A percentile compares a stretch with the other conserved stretches of the same genome.
These are phyloP conservation scores for Candida succiphila DNA, from an alignment of 805 yeast species.

Conservation along the genomic window DNA sequence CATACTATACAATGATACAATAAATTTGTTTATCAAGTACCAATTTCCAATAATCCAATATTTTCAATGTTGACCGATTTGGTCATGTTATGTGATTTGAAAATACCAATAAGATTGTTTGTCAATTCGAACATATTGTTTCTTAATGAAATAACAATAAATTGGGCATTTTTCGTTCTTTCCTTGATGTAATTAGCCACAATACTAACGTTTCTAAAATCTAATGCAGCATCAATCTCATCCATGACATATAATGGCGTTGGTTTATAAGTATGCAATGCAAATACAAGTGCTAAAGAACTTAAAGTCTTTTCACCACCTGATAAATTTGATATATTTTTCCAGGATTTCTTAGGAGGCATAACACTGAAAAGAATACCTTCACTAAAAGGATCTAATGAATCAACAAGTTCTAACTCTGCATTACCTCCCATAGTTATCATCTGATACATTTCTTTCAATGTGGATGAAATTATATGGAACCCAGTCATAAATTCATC, in stretches of 20 bases:
- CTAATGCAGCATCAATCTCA: constrained; percentile 98
- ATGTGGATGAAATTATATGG: constrained; percentile 70
- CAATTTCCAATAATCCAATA: no score
- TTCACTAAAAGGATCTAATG: constrained; percentile 95
- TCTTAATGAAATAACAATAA: constrained; percentile 87
- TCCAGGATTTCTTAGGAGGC: constrained; percentile 99
- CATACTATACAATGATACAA: no score
- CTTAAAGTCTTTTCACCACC: constrained; percentile 98
- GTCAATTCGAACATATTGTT: constrained; percentile 98
- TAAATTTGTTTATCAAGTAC: no score
- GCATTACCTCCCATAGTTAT: constrained; percentile 99
- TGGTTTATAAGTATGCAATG: constrained; percentile 90
- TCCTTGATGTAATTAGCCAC: constrained; percentile 96
- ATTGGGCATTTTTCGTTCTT: constrained; percentile 92
- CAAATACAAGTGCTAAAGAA: constrained; percentile 91
- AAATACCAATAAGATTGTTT: constrained; percentile 88
- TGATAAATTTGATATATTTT: constrained; percentile 84
- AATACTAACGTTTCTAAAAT: constrained; percentile 92
- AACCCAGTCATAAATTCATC: constrained; percentile 95
- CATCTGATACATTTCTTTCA: constrained; percentile 97
- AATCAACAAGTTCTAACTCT: constrained; percentile 88
- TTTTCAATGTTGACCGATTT: no score
- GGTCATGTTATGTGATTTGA: constrained; percentile 88
- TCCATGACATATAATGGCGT: constrained; percentile 98
- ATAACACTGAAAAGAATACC: constrained; percentile 94